phyloP scores from a whole-genome alignment of 768 basidiomycete species.

The Pulveroboletus ravenelii region DNA sequence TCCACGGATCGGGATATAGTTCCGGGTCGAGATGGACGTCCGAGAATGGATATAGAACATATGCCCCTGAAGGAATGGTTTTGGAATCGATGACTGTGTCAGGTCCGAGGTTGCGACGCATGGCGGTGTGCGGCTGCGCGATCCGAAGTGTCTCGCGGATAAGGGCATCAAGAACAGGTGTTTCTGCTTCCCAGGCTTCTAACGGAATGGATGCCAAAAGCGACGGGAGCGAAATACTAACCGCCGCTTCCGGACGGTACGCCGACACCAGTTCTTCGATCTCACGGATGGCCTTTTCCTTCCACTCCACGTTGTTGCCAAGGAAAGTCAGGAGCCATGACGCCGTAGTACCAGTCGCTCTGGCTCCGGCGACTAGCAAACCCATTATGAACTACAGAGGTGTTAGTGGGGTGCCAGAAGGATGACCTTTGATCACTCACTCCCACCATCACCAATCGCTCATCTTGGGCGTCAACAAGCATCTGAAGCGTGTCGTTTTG shows the following conservation, averaged over 20 bases:
- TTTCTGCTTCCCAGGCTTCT: conserved; percentile 64
- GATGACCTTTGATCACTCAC: conserved; percentile 36
- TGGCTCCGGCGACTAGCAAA: conserved; percentile 71
- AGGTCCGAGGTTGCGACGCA: conserved; percentile 75
- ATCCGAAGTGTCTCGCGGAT: conserved; percentile 75
- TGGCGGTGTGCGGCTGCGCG: conserved; percentile 75
- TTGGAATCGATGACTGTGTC: conserved; percentile 66
- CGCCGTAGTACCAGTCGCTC: conserved; percentile 76
- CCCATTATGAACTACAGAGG: conserved; percentile 72
- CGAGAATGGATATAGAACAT: conserved; percentile 75
- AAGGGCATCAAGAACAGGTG: conserved; percentile 66
- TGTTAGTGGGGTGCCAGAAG: conserved; percentile 18
- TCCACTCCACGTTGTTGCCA: conserved; percentile 63
- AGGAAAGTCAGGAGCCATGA: conserved; percentile 75
- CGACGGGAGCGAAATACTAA: conserved; percentile 33
- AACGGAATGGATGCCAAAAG: conserved; percentile 59
- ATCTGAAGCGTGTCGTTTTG: conserved; percentile 69
- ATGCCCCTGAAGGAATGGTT: conserved; percentile 66
- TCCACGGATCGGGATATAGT: conserved; percentile 74
- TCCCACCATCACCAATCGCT: conserved; percentile 63
- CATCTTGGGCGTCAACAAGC: conserved; percentile 67
- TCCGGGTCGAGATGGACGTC: conserved; percentile 71
- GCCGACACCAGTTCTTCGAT: conserved; percentile 49
- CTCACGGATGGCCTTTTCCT: conserved; percentile 55
- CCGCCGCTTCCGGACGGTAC: conserved; percentile 31